Evolutionary conservation across 176 grass and related monocot species (phyloP).

Genomic region (Bromus sterilis): DNA sequence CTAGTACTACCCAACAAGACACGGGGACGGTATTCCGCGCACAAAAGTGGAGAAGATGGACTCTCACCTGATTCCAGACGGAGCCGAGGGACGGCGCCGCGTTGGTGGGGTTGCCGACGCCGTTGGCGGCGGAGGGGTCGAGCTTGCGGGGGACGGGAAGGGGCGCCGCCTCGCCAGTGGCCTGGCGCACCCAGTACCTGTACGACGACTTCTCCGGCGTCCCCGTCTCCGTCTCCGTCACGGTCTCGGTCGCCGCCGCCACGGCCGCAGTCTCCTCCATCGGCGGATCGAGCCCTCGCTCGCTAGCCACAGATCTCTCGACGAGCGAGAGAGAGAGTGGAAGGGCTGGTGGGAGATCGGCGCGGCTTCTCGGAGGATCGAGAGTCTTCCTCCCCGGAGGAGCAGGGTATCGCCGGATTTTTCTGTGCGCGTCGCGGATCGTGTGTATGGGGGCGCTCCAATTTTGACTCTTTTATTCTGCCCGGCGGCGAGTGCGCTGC

Average conservation of each 20-base stretch:
- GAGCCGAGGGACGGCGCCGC: conserved; percentile 55
- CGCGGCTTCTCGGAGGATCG: neutral
- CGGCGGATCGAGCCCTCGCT: neutral
- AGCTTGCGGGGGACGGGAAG: conserved; percentile 63
- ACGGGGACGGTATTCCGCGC: too few relatives aligned
- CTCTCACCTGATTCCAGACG: conserved; percentile 89
- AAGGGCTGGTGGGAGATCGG: neutral
- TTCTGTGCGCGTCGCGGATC: neutral
- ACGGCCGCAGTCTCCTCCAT: conserved; percentile 47
- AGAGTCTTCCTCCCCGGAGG: neutral
- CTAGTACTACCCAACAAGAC: neutral
- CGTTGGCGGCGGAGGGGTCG: conserved; percentile 31
- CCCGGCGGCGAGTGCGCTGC: neutral
- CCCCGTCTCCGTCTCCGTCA: neutral
- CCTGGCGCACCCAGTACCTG: conserved; percentile 83
- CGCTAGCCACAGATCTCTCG: conserved; percentile 9
- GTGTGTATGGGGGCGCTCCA: neutral
- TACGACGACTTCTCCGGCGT: conserved; percentile 59
- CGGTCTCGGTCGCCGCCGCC: neutral
- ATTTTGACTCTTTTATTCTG: neutral
- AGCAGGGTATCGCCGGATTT: neutral
- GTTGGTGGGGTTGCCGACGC: conserved; percentile 12
- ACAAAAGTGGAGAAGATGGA: neutral
- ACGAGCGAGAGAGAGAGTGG: neutral
- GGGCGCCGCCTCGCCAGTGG: conserved; percentile 61